A percentile compares a stretch with the other conserved stretches of the same genome.
Evolutionary conservation across 2,329 filamentous ascomycete species (phyloP).

Genomic region (Epichloe uncinata): DNA sequence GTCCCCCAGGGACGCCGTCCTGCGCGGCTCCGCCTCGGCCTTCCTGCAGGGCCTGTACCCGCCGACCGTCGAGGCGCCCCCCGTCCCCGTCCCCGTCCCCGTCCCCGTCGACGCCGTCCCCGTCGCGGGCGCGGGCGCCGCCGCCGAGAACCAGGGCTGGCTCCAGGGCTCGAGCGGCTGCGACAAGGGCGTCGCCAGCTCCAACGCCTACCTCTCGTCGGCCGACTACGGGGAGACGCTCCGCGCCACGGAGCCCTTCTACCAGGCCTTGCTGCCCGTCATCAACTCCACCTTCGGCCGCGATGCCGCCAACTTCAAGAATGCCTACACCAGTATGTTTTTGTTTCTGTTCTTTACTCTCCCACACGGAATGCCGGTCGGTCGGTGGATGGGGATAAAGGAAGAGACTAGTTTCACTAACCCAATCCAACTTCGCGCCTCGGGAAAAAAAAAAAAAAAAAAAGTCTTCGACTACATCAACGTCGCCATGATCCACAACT

Average conservation of each 20-base stretch:
- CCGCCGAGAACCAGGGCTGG: slow-evolving; percentile 44
- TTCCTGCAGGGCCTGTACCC: slow-evolving; percentile 62
- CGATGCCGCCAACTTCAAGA: slow-evolving; percentile 39
- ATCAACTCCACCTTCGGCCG: slow-evolving; percentile 37
- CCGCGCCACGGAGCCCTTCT: slow-evolving; percentile 45
- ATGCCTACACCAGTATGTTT: slow-evolving; percentile 45
- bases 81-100: slow-evolving; percentile 31
- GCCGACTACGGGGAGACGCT: slow-evolving; percentile 30
- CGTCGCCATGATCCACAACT: too few species aligned
- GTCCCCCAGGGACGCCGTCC: slow-evolving; percentile 58
- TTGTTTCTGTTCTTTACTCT: too few species aligned
- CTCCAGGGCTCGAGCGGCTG: slow-evolving; percentile 46
- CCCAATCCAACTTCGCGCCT: too few species aligned
- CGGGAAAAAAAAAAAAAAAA: too few species aligned
- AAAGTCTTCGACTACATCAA: too few species aligned
- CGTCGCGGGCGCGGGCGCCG: slow-evolving; percentile 34
- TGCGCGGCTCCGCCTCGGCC: slow-evolving; percentile 65
- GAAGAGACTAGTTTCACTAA: too few species aligned
- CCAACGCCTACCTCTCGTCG: slow-evolving; percentile 39
- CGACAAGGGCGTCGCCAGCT: slow-evolving; percentile 39
- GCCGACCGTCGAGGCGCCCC: too few species aligned
- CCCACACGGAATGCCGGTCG: too few species aligned
- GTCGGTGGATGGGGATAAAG: too few species aligned
- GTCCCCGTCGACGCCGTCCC: slow-evolving; percentile 38
- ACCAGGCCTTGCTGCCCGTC: slow-evolving; percentile 38